Conservation (phyloP, 352 stramenopile species). For the Phytophthora meadii region DNA sequence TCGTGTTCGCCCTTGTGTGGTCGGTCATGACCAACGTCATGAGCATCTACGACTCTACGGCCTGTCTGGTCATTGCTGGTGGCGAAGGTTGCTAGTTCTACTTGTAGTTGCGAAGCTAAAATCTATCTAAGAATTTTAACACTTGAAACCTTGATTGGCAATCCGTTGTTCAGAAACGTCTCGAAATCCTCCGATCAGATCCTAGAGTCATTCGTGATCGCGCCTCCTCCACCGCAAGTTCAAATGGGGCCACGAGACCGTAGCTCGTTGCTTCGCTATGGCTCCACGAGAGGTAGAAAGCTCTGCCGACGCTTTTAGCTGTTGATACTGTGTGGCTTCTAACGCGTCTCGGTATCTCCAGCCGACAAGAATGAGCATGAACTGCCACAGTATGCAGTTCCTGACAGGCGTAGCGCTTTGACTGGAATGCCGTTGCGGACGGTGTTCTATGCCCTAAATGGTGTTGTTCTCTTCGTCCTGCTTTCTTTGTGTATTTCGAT, state of each 20-base stretch:
- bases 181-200: conserved; percentile 8
- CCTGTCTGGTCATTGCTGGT: conserved; percentile 63
- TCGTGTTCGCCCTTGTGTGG: conserved; percentile 57
- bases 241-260: conserved; percentile 44
- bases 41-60: conserved; percentile 61
- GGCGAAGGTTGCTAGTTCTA: conserved; percentile 49
- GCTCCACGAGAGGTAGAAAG: conserved; percentile 47
- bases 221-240: conserved; percentile 15
- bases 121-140: not conserved
- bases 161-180: conserved; percentile 6
- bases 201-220: conserved; percentile 18
- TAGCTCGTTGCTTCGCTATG: conserved; percentile 69
- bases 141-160: conserved; percentile 9
- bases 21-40: conserved; percentile 68
- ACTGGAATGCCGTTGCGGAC: conserved; percentile 36
- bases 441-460: conserved; percentile 68
- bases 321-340: not conserved
- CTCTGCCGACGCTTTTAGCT: not conserved
- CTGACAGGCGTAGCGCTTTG: conserved; percentile 4
- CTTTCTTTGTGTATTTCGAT: conserved; percentile 73
- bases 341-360: not conserved
- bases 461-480: conserved; percentile 60
- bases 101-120: not conserved
- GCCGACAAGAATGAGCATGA: conserved; percentile 15
- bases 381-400: conserved; percentile 16